These are phyloP conservation scores for Macroventuria anomochaeta DNA, from an alignment of 2,329 filamentous ascomycete species.

Conservation along the genomic window DNA sequence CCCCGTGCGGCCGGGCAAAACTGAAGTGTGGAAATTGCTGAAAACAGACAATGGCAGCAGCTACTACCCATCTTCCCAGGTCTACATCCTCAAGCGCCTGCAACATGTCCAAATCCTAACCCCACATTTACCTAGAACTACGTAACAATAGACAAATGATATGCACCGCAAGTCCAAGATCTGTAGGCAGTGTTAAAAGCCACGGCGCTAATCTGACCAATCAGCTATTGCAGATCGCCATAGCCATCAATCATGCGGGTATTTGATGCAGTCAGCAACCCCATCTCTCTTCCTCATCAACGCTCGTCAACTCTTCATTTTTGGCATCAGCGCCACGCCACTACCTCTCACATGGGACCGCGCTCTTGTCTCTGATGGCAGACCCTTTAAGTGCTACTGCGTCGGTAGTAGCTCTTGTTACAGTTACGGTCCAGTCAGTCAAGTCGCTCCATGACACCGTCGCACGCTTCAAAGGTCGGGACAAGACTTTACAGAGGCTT, in stretches of 20 bases:
- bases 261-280: background rate
- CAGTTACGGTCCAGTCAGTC: conserved; percentile 6
- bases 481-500: conserved; percentile 14
- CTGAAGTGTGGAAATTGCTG: no score
- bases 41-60: no score
- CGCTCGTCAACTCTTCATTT: background rate
- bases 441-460: conserved; percentile 16
- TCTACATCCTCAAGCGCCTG: no score
- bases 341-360: background rate
- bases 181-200: background rate
- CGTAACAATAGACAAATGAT: background rate
- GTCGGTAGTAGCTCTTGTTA: conserved; percentile 4
- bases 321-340: no score
- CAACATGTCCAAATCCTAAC: no score
- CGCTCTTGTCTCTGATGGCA: conserved; percentile 5
- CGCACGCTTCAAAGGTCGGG: conserved; percentile 13
- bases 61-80: no score
- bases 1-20: no score
- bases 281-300: background rate
- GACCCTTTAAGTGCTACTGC: conserved; percentile 15
- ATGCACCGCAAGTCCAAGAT: background rate
- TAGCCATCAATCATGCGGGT: background rate
- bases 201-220: background rate
- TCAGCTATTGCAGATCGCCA: background rate
- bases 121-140: background rate